phyloP scores from a whole-genome alignment of 176 grass and related monocot species.

The Carex cristatella region DNA sequence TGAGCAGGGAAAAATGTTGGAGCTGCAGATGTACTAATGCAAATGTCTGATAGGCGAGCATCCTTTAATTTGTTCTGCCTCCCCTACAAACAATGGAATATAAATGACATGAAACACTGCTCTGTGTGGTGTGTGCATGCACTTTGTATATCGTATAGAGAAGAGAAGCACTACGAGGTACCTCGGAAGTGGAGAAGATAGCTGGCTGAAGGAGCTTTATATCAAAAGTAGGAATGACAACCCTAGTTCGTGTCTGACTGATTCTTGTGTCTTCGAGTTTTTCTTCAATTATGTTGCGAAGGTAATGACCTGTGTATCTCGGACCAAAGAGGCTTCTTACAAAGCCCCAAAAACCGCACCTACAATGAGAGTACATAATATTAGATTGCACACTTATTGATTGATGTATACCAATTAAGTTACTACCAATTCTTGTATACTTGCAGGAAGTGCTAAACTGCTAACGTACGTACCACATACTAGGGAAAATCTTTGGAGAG shows the following conservation, averaged over 20 bases:
- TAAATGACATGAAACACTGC: neutral
- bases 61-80: slow-evolving; percentile 14
- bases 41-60: slow-evolving; percentile 54
- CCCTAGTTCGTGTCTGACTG: slow-evolving; percentile 32
- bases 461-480: neutral
- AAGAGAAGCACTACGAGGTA: neutral
- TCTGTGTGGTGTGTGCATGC: neutral
- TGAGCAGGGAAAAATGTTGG: slow-evolving; percentile 60
- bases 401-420: neutral
- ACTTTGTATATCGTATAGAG: neutral
- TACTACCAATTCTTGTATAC: neutral
- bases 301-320: slow-evolving; percentile 38
- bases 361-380: neutral
- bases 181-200: slow-evolving; percentile 54
- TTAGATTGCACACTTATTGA: neutral
- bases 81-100: slow-evolving; percentile 7
- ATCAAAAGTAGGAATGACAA: slow-evolving; percentile 56
- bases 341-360: neutral
- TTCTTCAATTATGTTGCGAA: slow-evolving; percentile 35
- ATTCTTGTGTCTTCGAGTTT: slow-evolving; percentile 15
- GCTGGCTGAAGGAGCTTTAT: slow-evolving; percentile 43
- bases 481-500: slow-evolving; percentile 53
- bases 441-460: neutral
- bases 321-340: slow-evolving; percentile 7
- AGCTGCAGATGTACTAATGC: slow-evolving; percentile 69